Base-by-base conservation (phyloP, 139 green algal species). In the Raphidocelis subcapitata region DNA sequence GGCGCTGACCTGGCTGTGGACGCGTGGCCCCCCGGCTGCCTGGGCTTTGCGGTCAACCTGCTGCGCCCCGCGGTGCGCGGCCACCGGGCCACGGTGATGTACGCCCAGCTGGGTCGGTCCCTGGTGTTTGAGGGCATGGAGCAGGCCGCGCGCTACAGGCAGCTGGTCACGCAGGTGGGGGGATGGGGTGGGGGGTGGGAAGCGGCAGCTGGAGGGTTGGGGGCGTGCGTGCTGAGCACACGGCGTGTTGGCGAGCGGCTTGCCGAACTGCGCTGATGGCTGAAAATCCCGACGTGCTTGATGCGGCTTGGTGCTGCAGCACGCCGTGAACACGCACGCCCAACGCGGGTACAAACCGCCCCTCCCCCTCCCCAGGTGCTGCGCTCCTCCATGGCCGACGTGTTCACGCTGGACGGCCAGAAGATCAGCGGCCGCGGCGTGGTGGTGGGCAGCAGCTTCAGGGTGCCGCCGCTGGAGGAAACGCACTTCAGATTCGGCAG, bases 41-140 rank as follows among this genome's bases (percentile, higher is more conserved):
- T 91, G 65, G 88, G 87, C 33, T 94, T 85, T 56, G 81, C 77
- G 0, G 66, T 86, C 67, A 94, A 94, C 81, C 77, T 94, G 54
- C 62, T 93, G 32, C 84, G 88, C 12, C 82, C 82, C 5, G 51
- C 60, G n/a, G 26, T 75, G 52, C 63, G 5, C 0, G 86, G 83
- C 72, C 79, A 85, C 41, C 76, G 89, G 10, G 66, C 74, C 33
- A 65, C 44, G 5, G 16, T 94, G 1, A 62, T 91, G 63, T 84
- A 71, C 63, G 60, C 47, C 60, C 62, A 87, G 70, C 37, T 93
- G 21, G 69, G 76, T 26, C 60, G 61, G 36, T 80, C 74, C 10
- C 69, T 84, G 21, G 75, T 90, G 36, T 94, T 94, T 77, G 84
- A 94, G 75, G 85, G 72, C 0, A 64, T 92, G 44, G 52, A 81